Evolutionary conservation across 2,329 filamentous ascomycete genomes (phyloP), one percentile per base, ranked within the genome.

Genomic region (Raffaelea deltoideospora): DNA sequence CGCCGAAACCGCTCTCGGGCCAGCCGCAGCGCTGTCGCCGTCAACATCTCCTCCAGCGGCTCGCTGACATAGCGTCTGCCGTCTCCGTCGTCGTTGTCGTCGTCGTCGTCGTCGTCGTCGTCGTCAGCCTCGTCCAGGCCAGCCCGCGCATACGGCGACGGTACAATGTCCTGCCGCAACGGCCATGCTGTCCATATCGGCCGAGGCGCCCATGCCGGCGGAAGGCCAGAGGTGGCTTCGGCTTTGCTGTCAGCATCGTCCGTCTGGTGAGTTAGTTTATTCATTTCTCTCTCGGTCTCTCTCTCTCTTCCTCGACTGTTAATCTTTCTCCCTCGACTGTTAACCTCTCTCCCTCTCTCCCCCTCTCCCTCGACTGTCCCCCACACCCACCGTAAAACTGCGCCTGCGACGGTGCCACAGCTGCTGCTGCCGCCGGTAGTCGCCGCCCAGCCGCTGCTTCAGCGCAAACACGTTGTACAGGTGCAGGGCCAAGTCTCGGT

Each of bases 111-210:
- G 14, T n/a, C 52, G 41, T 64, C 60, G 14, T 61, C 58, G 14
- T 27, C 32, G n/a, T 20, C 19, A 8, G 15, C 21, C 17, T 10
- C 15, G 19, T 13, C 13, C 2, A n/a, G 6, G 26, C 6, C 11
- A n/a, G n/a, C n/a, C 26, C 6, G 26, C 26, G 11, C 11, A 10
- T 28, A 10, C 11, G 26, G 2, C 26, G 6, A 5, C 18, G 81
- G 82, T 8, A 90, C 74, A 20, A 67, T 58, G 8, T 63, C 57
- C 5, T 69, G 62, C 17, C 65, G 64, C 49, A 92, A 54, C 5
- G 88, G 88, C 88, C 88, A 95, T 1, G 86, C 81, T 15, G 82
- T 83, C 87, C 88, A 95, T 5, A 52, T 45, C 40, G 68, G 72
- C 0, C 70, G 63, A 2, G 69, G 69, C 5, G 53, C 54, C 65